These are phyloP conservation scores for Geoglossum glabrum DNA, from an alignment of 495 filamentous ascomycete species.

Conservation along the genomic window DNA sequence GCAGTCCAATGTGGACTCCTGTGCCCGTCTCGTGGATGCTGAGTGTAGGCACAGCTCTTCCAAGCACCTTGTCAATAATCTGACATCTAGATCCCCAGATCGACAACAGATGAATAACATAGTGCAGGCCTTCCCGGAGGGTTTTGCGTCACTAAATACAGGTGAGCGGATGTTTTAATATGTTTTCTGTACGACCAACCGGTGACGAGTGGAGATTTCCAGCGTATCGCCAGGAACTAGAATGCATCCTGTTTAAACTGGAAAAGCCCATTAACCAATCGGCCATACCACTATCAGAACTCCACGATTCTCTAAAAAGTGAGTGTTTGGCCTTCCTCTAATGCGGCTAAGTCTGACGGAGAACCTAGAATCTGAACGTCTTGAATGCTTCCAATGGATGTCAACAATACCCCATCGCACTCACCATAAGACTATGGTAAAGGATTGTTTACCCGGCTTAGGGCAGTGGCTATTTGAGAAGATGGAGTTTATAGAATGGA, in stretches of 20 bases:
- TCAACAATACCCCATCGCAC: background rate
- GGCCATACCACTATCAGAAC: background rate
- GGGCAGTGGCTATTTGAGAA: conserved; percentile 9
- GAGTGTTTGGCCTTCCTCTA: background rate
- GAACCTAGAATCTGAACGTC: background rate
- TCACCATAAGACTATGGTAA: background rate
- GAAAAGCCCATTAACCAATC: background rate
- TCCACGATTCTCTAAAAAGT: background rate
- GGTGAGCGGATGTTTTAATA: too few relatives aligned
- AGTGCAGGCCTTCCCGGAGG: too few relatives aligned
- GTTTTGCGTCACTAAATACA: too few relatives aligned
- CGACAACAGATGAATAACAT: too few relatives aligned
- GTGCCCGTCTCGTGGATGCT: background rate
- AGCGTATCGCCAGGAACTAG: too few relatives aligned
- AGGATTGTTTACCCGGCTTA: background rate
- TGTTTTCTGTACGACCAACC: too few relatives aligned
- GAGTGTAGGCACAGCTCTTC: too few relatives aligned
- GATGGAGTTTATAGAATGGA: conserved; percentile 6
- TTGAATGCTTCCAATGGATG: background rate
- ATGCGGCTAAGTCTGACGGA: background rate
- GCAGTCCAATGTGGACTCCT: background rate
- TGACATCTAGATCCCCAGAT: too few relatives aligned
- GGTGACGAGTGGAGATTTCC: too few relatives aligned
- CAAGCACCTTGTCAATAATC: too few relatives aligned
- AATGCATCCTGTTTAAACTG: background rate